phyloP scores from a whole-genome alignment of 1,284 basidiomycete species.

The Leccinum angustisporum region DNA sequence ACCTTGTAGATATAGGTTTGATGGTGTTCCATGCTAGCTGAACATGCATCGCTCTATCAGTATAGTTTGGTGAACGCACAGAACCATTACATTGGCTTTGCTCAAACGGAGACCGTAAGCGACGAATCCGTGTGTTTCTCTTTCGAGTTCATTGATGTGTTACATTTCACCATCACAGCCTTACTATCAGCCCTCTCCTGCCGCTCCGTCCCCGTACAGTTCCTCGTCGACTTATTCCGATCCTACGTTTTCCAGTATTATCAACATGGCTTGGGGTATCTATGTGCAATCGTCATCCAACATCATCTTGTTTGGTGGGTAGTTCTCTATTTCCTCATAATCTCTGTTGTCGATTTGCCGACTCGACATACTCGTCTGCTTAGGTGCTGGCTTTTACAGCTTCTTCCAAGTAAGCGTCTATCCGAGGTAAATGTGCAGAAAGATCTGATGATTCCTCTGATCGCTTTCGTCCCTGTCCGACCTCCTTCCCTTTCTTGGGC shows the following conservation, averaged over 20 bases:
- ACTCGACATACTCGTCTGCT: neutral
- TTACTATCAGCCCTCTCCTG: constrained; percentile 65
- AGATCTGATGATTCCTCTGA: neutral
- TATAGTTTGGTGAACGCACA: neutral
- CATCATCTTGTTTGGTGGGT: constrained; percentile 60
- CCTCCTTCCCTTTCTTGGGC: neutral
- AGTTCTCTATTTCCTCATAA: neutral
- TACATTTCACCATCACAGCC: constrained; percentile 37
- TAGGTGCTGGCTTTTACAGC: constrained; percentile 66
- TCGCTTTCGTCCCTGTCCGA: neutral
- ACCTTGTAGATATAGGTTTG: constrained; percentile 1
- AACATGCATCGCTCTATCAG: neutral
- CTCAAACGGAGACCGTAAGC: neutral
- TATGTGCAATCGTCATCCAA: constrained; percentile 52
- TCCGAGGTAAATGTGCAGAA: neutral
- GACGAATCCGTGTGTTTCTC: neutral
- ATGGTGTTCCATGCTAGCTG: neutral
- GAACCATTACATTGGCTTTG: constrained; percentile 1
- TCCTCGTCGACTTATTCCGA: constrained; percentile 52
- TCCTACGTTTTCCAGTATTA: constrained; percentile 44
- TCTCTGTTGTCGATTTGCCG: neutral
- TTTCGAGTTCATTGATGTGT: neutral
- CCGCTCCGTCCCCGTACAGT: constrained; percentile 56
- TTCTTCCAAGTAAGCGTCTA: constrained; percentile 50
- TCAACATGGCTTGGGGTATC: constrained; percentile 58